Evolutionary conservation across 306 rosid species (phyloP), one percentile per base, ranked within the genome.

Genomic region (Glycine tomentella): DNA sequence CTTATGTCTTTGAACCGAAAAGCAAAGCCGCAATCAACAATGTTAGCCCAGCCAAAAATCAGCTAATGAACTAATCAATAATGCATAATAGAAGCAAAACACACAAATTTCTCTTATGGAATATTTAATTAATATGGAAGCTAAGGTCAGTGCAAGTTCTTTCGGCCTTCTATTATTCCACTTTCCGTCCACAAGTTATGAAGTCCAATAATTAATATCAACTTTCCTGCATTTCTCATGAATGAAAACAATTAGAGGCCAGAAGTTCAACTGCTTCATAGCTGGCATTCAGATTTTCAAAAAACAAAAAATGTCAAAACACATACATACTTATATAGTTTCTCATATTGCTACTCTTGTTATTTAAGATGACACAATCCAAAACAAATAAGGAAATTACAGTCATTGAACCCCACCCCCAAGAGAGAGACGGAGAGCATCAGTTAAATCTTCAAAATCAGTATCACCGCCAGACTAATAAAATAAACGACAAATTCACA

Each of bases 1-100:
- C 70, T 57, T 77, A 46, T 38, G 73, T 71, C 65, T 75, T 90
- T 84, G 93, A 70, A 81, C 76, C 70, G 12, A 36, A 57, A 65
- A 81, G 45, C 14, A 87, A 79, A 34, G 44, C 55, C 80, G 51
- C 76, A 48, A 12, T 38, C 44, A 46, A 13, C 69, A 38, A 55
- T n/a, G 53, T 59, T 14, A 77, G n/a, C 50, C 61, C 13, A 52
- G 65, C 58, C 49, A 75, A 77, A 66, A 33, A 40, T 45, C 45
- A 68, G 13, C 58, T 56, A 69, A 58, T 64, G 34, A 38, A 40
- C 71, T 51, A 48, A 83, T 31, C 57, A 44, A 74, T 42, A 67
- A 64, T 15, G 58, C 44, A 75, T 20, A 31, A 49, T 63, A 75
- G 56, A 69, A 80, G 61, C 14, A 53, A 7, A 74, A 31, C 45